Base-by-base conservation (phyloP, 2,329 filamentous ascomycete genomes). In the Atkinsonella hypoxylon region DNA sequence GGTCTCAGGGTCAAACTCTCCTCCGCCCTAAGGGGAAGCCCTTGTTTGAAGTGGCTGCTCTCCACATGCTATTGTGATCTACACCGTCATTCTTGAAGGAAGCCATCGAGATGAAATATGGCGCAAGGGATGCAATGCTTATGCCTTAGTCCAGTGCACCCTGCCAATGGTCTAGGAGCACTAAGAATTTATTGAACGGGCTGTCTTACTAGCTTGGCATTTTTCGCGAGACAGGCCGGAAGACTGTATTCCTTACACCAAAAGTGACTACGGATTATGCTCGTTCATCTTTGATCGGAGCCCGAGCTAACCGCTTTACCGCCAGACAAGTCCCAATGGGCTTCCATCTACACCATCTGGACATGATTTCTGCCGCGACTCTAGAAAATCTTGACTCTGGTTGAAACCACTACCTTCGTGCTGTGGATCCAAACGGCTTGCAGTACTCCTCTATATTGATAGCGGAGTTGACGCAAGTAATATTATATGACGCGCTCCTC, bases 51-150 rank as follows among this genome's bases (percentile, higher is more conserved):
- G 10, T 34, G 31, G 39, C 18, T 41, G n/a, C 18, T 9, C 18
- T 18, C n/a, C 13, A 41, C 18, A 4, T 41, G 18, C n/a, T 20
- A 36, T 30, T 45, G 26, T 18, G 32, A 4, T 46, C 22, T 13
- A 22, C 22, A 13, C 17, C 18, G 17, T 41, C 47, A 22, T 42
- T 42, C 38, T 42, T 10, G 30, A 40, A n/a, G 26, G 26, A 11
- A 18, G 47, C 30, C 26, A 31, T 38, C 39, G 26, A 31, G 47
- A 22, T 26, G 18, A 41, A 41, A 20, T 18, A 11, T 26, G 42
- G 48, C 41, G 48, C 43, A 22, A 41, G 42, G 48, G 34, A 50
- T 22, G 36, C n/a, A 34, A 26, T 42, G 50, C 47, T 52, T 47
- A 31, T 47, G 46, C 50, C 18, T n/a, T 17, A 41, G 45, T 22